Evolutionary conservation across 129 eudicot genomes (phyloP).

Genomic region (Arctium lappa): DNA sequence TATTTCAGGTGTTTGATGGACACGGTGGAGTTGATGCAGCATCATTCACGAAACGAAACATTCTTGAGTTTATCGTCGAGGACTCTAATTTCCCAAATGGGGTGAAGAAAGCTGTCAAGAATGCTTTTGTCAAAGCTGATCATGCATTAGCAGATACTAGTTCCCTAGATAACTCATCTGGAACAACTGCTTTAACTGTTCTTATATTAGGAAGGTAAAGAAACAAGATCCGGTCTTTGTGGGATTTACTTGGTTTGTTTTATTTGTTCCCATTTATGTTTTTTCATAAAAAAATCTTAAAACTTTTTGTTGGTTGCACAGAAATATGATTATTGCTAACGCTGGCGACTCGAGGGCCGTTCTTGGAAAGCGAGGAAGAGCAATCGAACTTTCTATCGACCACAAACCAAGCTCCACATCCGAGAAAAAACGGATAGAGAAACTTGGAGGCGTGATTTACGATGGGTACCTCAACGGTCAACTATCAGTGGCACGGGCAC

Average conservation of each 20-base stretch:
- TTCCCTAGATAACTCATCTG: conserved; percentile 68
- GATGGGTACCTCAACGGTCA: conserved; percentile 88
- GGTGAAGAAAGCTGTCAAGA: conserved; percentile 59
- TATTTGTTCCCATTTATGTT: not conserved
- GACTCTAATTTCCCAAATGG: conserved; percentile 63
- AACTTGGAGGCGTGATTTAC: conserved; percentile 71
- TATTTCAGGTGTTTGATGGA: conserved; percentile 79
- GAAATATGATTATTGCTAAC: conserved; percentile 80
- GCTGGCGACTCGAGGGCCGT: conserved; percentile 93
- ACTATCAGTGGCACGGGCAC: conserved; percentile 84
- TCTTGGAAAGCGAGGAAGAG: conserved; percentile 84
- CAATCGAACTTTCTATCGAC: conserved; percentile 76
- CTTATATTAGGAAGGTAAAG: conserved; percentile 75
- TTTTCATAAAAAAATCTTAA: not conserved
- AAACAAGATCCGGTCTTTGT: not conserved
- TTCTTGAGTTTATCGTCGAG: conserved; percentile 58
- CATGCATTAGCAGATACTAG: conserved; percentile 71
- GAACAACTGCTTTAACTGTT: conserved; percentile 79
- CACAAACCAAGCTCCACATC: conserved; percentile 86
- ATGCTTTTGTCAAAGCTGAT: conserved; percentile 78
- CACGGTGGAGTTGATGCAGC: conserved; percentile 95
- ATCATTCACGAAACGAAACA: conserved; percentile 57
- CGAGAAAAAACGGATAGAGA: conserved; percentile 66
- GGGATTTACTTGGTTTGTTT: not conserved
- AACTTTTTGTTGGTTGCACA: conserved; percentile 10